Evolutionary conservation across 2,329 filamentous ascomycete genomes (phyloP).

Genomic region (Colletotrichum sp.): DNA sequence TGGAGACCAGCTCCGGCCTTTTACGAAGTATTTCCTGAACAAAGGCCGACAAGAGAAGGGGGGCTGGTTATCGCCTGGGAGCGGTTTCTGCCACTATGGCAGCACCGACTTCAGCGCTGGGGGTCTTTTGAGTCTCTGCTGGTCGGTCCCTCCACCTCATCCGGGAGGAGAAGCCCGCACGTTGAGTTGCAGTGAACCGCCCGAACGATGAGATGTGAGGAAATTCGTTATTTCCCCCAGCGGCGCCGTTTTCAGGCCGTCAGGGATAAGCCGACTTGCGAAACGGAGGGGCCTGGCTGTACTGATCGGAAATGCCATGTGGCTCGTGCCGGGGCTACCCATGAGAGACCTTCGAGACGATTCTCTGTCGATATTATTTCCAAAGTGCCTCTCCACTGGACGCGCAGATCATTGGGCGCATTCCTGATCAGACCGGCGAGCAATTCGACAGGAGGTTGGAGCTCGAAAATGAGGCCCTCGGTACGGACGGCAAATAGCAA

Average conservation of each 20-base stretch:
- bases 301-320: slow-evolving; percentile 13
- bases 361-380: neutral
- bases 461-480: neutral
- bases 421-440: neutral
- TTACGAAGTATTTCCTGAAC: neutral
- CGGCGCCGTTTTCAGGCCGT: neutral
- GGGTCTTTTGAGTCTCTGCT: neutral
- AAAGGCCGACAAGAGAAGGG: neutral
- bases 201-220: neutral
- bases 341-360: slow-evolving; percentile 5
- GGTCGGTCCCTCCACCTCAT: neutral
- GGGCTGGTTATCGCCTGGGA: neutral
- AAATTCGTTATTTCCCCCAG: neutral
- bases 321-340: slow-evolving; percentile 3
- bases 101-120: neutral
- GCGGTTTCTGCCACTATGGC: neutral
- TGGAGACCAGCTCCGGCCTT: neutral
- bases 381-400: neutral
- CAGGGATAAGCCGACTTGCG: neutral
- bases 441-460: neutral
- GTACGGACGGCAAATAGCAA: neutral
- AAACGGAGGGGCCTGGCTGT: neutral
- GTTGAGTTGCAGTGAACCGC: slow-evolving; percentile 1
- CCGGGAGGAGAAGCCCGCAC: neutral
- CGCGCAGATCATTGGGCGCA: neutral